Conservation (phyloP, 2,329 filamentous ascomycete species). For the Cordyceps fumosorosea region DNA sequence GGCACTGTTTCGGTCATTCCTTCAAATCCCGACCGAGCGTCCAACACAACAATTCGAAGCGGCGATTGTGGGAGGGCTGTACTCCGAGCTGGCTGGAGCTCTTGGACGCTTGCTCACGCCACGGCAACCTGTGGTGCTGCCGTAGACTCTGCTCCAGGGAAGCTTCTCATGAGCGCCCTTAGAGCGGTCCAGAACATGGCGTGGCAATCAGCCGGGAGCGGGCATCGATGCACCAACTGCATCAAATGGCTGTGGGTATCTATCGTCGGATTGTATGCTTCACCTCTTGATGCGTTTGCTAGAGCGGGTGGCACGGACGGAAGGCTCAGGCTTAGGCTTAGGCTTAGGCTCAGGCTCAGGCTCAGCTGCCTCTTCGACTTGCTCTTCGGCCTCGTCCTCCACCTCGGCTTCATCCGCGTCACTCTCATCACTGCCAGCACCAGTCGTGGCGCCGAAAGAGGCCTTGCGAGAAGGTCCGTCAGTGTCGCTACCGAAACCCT, state of each 20-base stretch:
- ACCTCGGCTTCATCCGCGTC: conserved; percentile 36
- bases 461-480: conserved; percentile 24
- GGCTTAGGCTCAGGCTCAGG: conserved; percentile 1
- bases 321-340: conserved; percentile 5
- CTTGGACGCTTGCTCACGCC: conserved; percentile 5
- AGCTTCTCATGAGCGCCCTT: background rate
- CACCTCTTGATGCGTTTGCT: conserved; percentile 16
- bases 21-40: background rate
- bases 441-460: conserved; percentile 25
- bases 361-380: conserved; percentile 16
- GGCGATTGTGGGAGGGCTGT: conserved; percentile 8
- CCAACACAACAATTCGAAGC: background rate
- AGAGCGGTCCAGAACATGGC: background rate
- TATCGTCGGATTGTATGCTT: background rate
- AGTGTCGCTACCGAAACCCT: conserved; percentile 31
- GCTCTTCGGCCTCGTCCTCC: conserved; percentile 16
- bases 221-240: background rate
- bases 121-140: background rate
- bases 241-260: background rate
- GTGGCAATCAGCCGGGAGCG: conserved; percentile 9
- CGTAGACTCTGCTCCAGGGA: background rate
- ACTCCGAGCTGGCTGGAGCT: conserved; percentile 7
- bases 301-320: conserved; percentile 10
- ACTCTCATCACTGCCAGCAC: conserved; percentile 32
- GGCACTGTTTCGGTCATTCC: background rate